These are phyloP conservation scores for Tripidium arundinaceum DNA, from an alignment of 202 grass and related monocot species.

Conservation along the genomic window DNA sequence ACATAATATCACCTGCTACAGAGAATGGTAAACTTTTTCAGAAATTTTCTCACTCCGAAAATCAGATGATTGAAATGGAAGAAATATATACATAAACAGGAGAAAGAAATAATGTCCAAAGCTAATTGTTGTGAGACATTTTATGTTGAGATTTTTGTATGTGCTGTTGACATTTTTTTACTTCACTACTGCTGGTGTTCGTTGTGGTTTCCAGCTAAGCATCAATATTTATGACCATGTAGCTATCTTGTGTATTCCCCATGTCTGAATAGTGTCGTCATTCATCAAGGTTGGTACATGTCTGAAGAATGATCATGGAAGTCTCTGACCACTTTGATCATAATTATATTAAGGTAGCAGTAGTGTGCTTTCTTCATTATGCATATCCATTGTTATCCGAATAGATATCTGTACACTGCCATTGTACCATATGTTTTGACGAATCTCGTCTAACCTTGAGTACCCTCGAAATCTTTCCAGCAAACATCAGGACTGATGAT, in stretches of 20 bases:
- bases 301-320: not conserved
- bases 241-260: not conserved
- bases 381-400: not conserved
- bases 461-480: not conserved
- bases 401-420: not conserved
- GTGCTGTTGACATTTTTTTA: not conserved
- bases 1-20: not conserved
- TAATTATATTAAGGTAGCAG: not conserved
- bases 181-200: not conserved
- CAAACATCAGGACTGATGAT: not conserved
- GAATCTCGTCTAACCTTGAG: constrained; percentile 15
- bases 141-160: not conserved
- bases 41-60: not conserved
- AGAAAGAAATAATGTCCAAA: not conserved
- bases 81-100: not conserved
- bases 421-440: not conserved
- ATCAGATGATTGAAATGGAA: not conserved
- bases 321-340: not conserved
- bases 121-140: too few species aligned
- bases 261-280: not conserved
- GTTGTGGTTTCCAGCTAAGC: not conserved
- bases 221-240: not conserved
- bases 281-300: not conserved
- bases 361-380: constrained; percentile 12
- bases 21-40: constrained; percentile 13